These are phyloP conservation scores for Phialophora verrucosa DNA, from an alignment of 2,329 filamentous ascomycete genomes.

Conservation along the genomic window DNA sequence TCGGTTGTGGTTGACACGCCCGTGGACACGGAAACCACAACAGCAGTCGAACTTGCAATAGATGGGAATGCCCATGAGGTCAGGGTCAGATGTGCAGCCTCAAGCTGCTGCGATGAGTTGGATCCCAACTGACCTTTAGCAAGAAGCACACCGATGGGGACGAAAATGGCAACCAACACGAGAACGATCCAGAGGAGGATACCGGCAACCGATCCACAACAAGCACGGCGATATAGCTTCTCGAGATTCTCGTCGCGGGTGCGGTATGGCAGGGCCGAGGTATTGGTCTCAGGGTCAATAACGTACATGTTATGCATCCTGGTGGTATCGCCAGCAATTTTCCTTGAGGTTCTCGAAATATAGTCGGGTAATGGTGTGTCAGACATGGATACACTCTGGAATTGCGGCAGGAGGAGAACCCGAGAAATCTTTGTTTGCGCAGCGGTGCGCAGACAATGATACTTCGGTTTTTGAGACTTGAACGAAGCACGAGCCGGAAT, in stretches of 20 bases:
- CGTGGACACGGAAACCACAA: not conserved
- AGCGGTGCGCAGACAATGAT: slow-evolving; percentile 1
- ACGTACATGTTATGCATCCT: slow-evolving; percentile 19
- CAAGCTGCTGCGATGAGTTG: not conserved
- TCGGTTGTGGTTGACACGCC: slow-evolving; percentile 1
- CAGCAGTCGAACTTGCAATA: slow-evolving; percentile 4
- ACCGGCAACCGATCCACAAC: slow-evolving; percentile 20
- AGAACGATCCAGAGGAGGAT: slow-evolving; percentile 13
- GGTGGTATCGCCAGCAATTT: slow-evolving; percentile 3
- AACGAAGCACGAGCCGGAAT: not conserved
- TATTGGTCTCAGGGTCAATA: slow-evolving; percentile 22
- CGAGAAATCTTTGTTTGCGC: not conserved
- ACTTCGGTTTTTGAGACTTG: not conserved
- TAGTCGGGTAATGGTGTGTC: slow-evolving; percentile 3
- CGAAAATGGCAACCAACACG: slow-evolving; percentile 16
- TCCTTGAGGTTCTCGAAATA: not conserved
- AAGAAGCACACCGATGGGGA: slow-evolving; percentile 15
- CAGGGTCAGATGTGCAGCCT: not conserved
- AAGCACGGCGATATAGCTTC: slow-evolving; percentile 21
- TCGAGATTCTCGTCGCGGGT: slow-evolving; percentile 6
- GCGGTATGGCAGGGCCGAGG: slow-evolving; percentile 15
- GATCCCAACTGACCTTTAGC: slow-evolving; percentile 1
- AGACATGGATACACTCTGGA: not conserved
- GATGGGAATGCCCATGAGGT: not conserved
- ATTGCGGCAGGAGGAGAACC: not conserved